These are phyloP conservation scores for Raffaelea deltoideospora DNA, from an alignment of 2,329 filamentous ascomycete genomes.

Conservation along the genomic window DNA sequence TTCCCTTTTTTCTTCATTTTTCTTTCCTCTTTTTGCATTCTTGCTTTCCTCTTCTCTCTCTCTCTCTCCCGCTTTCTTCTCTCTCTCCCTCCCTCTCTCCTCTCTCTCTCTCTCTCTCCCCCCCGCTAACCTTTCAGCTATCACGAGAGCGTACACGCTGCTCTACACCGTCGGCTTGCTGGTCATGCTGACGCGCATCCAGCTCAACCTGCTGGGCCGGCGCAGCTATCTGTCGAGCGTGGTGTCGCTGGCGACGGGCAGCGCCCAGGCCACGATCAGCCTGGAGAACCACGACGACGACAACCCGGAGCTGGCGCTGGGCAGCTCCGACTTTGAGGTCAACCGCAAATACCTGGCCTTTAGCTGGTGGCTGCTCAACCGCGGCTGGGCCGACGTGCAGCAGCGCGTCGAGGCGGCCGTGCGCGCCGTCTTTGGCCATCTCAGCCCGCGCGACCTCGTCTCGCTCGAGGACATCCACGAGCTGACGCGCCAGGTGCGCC, in stretches of 20 bases:
- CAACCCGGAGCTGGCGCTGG: slow-evolving; percentile 64
- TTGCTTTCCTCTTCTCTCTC: neutral
- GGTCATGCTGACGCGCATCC: slow-evolving; percentile 82
- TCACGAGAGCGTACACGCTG: slow-evolving; percentile 80
- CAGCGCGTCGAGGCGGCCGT: slow-evolving; percentile 73
- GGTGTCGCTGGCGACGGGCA: slow-evolving; percentile 70
- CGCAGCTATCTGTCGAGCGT: slow-evolving; percentile 94
- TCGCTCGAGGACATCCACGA: slow-evolving; percentile 67
- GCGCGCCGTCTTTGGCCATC: slow-evolving; percentile 70
- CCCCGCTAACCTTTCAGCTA: slow-evolving; percentile 37
- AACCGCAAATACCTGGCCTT: slow-evolving; percentile 92
- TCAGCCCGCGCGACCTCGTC: slow-evolving; percentile 81
- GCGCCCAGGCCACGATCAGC: slow-evolving; percentile 61
- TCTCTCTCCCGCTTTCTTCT: neutral
- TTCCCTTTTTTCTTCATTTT: neutral
- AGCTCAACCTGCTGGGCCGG: slow-evolving; percentile 90
- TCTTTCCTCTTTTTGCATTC: no score
- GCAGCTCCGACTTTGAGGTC: slow-evolving; percentile 78
- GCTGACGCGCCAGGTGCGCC: slow-evolving; percentile 69
- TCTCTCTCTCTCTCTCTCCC: neutral
- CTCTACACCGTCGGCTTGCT: slow-evolving; percentile 83
- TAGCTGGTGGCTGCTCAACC: slow-evolving; percentile 94
- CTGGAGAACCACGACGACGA: slow-evolving; percentile 91
- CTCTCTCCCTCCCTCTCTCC: neutral
- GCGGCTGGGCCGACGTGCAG: slow-evolving; percentile 74